Percentiles rank a stretch among this genome's conserved stretches.
Evolutionary conservation across 345 rosid species (phyloP).

Genomic region (Litchi chinensis): DNA sequence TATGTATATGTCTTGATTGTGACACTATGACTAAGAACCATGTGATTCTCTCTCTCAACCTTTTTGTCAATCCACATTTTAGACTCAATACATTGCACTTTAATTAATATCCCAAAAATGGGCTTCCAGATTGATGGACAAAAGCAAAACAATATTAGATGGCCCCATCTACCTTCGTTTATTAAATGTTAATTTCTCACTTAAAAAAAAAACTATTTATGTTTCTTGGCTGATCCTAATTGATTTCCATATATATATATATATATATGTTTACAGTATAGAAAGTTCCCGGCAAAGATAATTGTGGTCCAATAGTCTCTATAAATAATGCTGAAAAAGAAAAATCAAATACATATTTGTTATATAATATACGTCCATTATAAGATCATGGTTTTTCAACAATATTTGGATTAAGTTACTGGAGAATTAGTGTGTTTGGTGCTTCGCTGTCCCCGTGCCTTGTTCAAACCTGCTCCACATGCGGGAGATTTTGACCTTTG

Average conservation of each 20-base stretch:
- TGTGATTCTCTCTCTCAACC: not conserved
- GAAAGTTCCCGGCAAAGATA: not conserved
- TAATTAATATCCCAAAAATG: not conserved
- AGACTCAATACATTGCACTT: slow-evolving; percentile 10
- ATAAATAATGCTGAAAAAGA: too few species aligned
- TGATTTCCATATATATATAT: not conserved
- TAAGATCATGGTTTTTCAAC: not conserved
- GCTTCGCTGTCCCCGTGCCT: not conserved
- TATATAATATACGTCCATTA: not conserved
- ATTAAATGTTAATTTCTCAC: too few species aligned
- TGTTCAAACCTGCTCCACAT: not conserved
- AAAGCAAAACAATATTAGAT: not conserved
- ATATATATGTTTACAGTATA: not conserved
- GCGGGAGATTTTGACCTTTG: not conserved
- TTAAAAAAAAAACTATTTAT: too few species aligned
- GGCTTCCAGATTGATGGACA: too few species aligned
- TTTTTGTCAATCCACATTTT: not conserved
- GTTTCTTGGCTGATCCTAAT: not conserved
- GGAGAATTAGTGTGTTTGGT: not conserved
- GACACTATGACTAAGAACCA: not conserved
- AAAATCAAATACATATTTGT: not conserved
- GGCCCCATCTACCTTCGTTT: not conserved
- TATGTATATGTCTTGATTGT: not conserved
- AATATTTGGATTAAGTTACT: not conserved
- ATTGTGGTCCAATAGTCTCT: not conserved